phyloP scores from a whole-genome alignment of 2,329 filamentous ascomycete genomes.

The Trichoderma oligosporum region DNA sequence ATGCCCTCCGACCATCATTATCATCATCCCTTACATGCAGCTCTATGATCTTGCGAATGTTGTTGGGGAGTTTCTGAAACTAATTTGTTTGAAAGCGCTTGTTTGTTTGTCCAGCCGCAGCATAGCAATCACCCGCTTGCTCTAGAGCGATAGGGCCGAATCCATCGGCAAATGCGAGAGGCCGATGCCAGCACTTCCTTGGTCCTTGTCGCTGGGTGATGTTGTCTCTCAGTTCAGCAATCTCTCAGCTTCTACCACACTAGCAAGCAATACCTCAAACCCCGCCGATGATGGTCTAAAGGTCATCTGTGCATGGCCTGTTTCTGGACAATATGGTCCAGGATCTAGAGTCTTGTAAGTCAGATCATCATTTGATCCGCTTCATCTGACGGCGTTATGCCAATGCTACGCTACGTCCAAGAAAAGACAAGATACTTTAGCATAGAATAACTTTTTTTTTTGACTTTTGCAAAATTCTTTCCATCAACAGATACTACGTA shows the following conservation, averaged over 20 bases:
- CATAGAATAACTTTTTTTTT: neutral
- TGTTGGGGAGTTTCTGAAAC: neutral
- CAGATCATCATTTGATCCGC: neutral
- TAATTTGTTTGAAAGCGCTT: neutral
- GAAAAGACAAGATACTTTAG: neutral
- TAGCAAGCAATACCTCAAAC: conserved; percentile 10
- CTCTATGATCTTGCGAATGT: neutral
- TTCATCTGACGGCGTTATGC: neutral
- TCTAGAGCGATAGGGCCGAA: neutral
- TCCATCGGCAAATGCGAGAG: neutral
- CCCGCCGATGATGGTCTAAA: conserved; percentile 26
- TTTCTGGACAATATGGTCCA: conserved; percentile 55
- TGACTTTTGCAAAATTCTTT: neutral
- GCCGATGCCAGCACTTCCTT: conserved; percentile 16
- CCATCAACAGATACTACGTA: conserved; percentile 53
- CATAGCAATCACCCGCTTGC: neutral
- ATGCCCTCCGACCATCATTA: neutral
- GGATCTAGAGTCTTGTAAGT: conserved; percentile 51
- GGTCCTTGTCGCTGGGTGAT: conserved; percentile 1
- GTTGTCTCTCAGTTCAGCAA: conserved; percentile 5
- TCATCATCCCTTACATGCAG: conserved; percentile 5
- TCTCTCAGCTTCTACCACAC: neutral
- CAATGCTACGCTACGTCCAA: neutral
- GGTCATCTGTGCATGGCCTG: conserved; percentile 55
- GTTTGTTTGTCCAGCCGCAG: neutral